phyloP scores from a whole-genome alignment of 352 stramenopile genomes.

The Pythium biforme region DNA sequence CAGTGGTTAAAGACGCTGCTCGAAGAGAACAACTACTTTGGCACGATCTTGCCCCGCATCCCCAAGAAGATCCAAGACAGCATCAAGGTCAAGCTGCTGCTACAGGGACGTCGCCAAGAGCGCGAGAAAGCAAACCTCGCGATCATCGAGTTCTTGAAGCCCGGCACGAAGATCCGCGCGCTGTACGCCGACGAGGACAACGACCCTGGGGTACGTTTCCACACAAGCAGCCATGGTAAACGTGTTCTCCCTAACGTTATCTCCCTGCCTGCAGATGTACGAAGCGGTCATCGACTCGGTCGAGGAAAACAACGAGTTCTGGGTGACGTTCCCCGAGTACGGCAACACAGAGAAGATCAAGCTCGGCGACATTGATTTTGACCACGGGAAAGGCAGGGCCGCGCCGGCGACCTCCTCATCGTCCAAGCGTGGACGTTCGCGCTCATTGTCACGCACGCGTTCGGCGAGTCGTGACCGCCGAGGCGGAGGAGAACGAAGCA shows the following conservation, averaged over 20 bases:
- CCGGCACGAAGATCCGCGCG: slow-evolving; percentile 90
- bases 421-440: slow-evolving; percentile 35
- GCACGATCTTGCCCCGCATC: slow-evolving; percentile 95
- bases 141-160: slow-evolving; percentile 75
- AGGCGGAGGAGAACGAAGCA: slow-evolving; percentile 25
- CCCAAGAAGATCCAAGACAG: slow-evolving; percentile 95
- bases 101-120: slow-evolving; percentile 65
- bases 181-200: slow-evolving; percentile 98
- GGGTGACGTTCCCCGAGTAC: slow-evolving; percentile 96
- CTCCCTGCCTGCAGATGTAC: slow-evolving; percentile 93
- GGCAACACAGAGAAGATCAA: slow-evolving; percentile 94
- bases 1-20: slow-evolving; percentile 90
- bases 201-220: slow-evolving; percentile 69
- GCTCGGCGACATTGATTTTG: slow-evolving; percentile 94
- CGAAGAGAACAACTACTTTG: slow-evolving; percentile 95
- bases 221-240: too few relatives aligned
- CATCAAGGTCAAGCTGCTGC: slow-evolving; percentile 93
- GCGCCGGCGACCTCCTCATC: slow-evolving; percentile 25
- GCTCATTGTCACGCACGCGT: slow-evolving; percentile 33
- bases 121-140: slow-evolving; percentile 62
- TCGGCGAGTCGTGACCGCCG: slow-evolving; percentile 32
- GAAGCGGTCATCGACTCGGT: slow-evolving; percentile 95
- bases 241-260: too few relatives aligned
- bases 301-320: slow-evolving; percentile 77
- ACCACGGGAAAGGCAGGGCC: slow-evolving; percentile 31